Percentiles rank a stretch among this genome's conserved stretches.
These are phyloP conservation scores for Suhomyces kilbournensis DNA, from an alignment of 805 yeast genomes.

Conservation along the genomic window DNA sequence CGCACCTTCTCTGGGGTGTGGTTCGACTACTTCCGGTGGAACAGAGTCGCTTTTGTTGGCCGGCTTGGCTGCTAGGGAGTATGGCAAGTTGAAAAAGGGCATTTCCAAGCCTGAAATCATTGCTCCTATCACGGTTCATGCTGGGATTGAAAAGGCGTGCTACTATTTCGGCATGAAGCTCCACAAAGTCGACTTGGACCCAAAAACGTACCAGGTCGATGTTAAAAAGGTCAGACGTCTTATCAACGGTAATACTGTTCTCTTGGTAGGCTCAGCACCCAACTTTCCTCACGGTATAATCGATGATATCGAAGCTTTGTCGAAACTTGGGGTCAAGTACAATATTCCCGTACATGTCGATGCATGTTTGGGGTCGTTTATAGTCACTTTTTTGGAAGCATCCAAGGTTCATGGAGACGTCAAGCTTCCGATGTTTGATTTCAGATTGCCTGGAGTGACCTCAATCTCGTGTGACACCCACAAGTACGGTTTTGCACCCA, in stretches of 20 bases:
- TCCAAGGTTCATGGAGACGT: constrained; percentile 48
- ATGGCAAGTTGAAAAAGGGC: constrained; percentile 56
- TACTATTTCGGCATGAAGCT: constrained; percentile 84
- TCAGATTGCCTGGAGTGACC: constrained; percentile 84
- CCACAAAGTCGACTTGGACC: constrained; percentile 75
- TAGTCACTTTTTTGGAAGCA: constrained; percentile 73
- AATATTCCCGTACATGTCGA: constrained; percentile 92
- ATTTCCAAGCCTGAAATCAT: constrained; percentile 76
- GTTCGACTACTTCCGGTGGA: constrained; percentile 91
- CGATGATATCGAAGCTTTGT: constrained; percentile 77
- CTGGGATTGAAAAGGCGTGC: constrained; percentile 92
- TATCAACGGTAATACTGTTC: constrained; percentile 75
- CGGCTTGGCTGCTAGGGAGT: constrained; percentile 83
- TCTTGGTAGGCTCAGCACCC: constrained; percentile 92
- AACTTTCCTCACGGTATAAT: constrained; percentile 96
- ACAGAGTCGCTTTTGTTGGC: constrained; percentile 88
- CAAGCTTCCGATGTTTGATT: constrained; percentile 64
- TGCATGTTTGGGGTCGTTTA: constrained; percentile 91
- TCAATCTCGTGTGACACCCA: constrained; percentile 99
- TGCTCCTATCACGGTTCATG: constrained; percentile 89
- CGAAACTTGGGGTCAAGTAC: constrained; percentile 60
- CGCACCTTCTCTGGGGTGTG: constrained; percentile 61
- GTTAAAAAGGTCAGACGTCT: constrained; percentile 56
- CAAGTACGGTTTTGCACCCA: constrained; percentile 97
- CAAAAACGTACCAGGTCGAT: constrained; percentile 65